These are phyloP conservation scores for Apostasia ramifera DNA, from an alignment of 106 monocot genomes.

Conservation along the genomic window DNA sequence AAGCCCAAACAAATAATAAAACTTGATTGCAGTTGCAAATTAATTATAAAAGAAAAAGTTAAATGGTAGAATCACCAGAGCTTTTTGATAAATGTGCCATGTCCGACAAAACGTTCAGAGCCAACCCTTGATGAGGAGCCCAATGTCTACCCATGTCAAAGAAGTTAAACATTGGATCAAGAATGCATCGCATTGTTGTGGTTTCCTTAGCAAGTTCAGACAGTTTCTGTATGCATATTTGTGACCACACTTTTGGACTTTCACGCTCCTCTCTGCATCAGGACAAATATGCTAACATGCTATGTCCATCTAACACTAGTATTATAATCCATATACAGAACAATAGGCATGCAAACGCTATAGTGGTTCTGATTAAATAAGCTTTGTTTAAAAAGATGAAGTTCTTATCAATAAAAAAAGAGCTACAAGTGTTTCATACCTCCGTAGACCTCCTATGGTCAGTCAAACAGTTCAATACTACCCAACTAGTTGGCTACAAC, in stretches of 20 bases:
- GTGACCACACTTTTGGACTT: conserved; percentile 72
- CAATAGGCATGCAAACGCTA: no score
- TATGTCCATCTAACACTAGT: no score
- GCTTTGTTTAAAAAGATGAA: no score
- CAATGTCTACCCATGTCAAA: conserved; percentile 78
- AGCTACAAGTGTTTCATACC: no score
- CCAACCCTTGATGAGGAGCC: conserved; percentile 53
- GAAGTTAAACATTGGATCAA: conserved; percentile 82
- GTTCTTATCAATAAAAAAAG: no score
- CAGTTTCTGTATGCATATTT: conserved; percentile 81
- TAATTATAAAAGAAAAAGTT: neutral
- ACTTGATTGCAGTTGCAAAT: neutral
- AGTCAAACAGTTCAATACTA: no score
- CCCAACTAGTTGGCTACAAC: no score
- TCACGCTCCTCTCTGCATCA: conserved; percentile 70
- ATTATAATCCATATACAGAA: no score
- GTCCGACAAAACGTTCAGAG: conserved; percentile 66
- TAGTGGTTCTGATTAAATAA: no score
- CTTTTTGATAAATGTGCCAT: conserved; percentile 45
- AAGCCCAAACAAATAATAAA: no score
- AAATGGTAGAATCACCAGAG: conserved; percentile 44
- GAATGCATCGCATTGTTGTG: conserved; percentile 65
- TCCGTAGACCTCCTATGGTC: no score
- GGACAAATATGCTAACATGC: neutral
- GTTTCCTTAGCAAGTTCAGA: conserved; percentile 84